Conservation (phyloP, 2,329 filamentous ascomycete genomes). For the Lecanicillium sp. region DNA sequence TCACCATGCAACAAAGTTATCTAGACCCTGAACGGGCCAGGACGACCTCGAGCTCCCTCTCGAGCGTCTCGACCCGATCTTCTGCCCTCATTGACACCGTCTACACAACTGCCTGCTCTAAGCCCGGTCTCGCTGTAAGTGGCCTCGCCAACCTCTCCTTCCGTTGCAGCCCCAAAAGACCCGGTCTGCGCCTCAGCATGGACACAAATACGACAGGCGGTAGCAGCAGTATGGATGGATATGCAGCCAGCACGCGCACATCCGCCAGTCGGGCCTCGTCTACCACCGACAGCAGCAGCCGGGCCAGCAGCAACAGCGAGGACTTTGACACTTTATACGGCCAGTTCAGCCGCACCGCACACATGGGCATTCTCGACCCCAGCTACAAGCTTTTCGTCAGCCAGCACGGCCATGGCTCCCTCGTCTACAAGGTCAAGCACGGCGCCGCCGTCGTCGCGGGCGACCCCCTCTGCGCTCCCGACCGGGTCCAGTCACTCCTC, state of each 20-base stretch:
- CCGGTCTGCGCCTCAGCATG: not conserved
- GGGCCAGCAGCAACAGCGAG: not conserved
- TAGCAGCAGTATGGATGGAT: conserved; percentile 10
- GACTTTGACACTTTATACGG: conserved; percentile 14
- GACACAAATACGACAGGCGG: not conserved
- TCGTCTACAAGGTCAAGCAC: conserved; percentile 18
- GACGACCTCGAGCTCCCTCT: conserved; percentile 11
- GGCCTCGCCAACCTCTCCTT: conserved; percentile 10
- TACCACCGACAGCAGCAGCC: too few relatives aligned
- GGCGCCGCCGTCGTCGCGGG: conserved; percentile 18
- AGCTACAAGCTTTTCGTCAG: conserved; percentile 19
- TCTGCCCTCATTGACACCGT: conserved; percentile 10
- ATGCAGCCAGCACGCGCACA: not conserved
- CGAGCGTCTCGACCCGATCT: conserved; percentile 5
- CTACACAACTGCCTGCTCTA: not conserved
- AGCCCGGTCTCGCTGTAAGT: not conserved
- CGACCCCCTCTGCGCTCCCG: conserved; percentile 17
- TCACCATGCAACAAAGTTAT: conserved; percentile 7
- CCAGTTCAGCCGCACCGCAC: conserved; percentile 18
- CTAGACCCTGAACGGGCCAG: conserved; percentile 2
- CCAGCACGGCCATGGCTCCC: conserved; percentile 15
- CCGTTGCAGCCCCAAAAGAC: conserved; percentile 1
- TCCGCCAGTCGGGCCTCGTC: conserved; percentile 5
- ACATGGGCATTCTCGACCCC: conserved; percentile 21
- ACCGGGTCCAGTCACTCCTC: conserved; percentile 12